These are phyloP conservation scores for Candida pseudoviswanathii DNA, from an alignment of 1,139 yeast species.

Conservation along the genomic window DNA sequence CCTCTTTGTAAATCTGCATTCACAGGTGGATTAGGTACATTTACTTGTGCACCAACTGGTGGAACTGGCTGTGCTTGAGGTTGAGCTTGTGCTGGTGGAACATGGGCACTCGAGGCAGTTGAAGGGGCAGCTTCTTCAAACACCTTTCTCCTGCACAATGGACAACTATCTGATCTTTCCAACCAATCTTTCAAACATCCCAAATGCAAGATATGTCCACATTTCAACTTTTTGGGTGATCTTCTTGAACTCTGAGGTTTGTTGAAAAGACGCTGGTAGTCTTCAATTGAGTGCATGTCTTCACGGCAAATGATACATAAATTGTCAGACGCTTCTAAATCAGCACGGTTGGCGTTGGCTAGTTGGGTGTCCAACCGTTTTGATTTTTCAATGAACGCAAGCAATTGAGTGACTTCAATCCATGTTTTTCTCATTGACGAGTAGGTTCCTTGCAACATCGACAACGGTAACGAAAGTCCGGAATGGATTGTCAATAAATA, in stretches of 20 bases:
- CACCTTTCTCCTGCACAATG: slow-evolving; percentile 85
- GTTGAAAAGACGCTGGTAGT: slow-evolving; percentile 24
- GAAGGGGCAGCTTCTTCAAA: slow-evolving; percentile 20
- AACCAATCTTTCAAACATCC: slow-evolving; percentile 94
- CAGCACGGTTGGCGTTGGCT: slow-evolving; percentile 60
- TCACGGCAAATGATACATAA: slow-evolving; percentile 86
- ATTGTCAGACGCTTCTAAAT: slow-evolving; percentile 59
- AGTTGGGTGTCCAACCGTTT: slow-evolving; percentile 67
- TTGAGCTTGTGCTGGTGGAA: neutral
- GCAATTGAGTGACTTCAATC: slow-evolving; percentile 53
- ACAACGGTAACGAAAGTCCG: slow-evolving; percentile 62
- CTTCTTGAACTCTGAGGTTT: slow-evolving; percentile 41
- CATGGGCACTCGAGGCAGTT: slow-evolving; percentile 6
- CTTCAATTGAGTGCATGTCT: slow-evolving; percentile 59
- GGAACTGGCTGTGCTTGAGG: slow-evolving; percentile 8
- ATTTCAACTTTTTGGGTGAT: slow-evolving; percentile 72
- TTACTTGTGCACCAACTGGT: neutral
- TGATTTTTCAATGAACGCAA: slow-evolving; percentile 60
- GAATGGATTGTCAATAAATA: slow-evolving; percentile 49
- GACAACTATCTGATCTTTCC: slow-evolving; percentile 88
- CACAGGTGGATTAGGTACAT: neutral
- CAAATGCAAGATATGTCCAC: slow-evolving; percentile 88
- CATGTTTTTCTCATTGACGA: slow-evolving; percentile 52
- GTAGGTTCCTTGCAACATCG: slow-evolving; percentile 68
- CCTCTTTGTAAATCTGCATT: slow-evolving; percentile 7